These are phyloP conservation scores for Peterozyma xylosa DNA, from an alignment of 805 yeast genomes.

Conservation along the genomic window DNA sequence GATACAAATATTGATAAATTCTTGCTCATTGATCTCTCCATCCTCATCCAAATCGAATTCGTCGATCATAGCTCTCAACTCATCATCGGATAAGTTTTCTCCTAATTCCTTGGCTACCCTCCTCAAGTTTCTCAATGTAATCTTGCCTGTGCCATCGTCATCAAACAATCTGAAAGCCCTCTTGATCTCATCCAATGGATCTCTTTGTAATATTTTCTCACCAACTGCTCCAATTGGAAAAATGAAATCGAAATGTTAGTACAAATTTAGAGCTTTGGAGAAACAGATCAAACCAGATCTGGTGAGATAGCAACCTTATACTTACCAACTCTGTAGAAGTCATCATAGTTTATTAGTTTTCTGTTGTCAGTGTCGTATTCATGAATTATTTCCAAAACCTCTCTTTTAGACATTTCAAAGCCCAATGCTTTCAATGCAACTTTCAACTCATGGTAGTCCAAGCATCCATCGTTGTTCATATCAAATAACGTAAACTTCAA, in stretches of 20 bases:
- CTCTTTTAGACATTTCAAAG: conserved; percentile 71
- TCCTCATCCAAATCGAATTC: conserved; percentile 96
- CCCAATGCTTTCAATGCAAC: conserved; percentile 94
- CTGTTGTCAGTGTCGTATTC: conserved; percentile 77
- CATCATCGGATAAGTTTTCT: conserved; percentile 87
- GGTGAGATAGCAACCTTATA: too few relatives aligned
- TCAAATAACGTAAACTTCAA: conserved; percentile 70
- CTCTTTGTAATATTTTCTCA: conserved; percentile 74
- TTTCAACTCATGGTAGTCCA: conserved; percentile 90
- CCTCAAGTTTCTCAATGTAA: conserved; percentile 72
- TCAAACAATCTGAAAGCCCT: conserved; percentile 88
- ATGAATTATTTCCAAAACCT: conserved; percentile 67
- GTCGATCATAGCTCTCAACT: conserved; percentile 92
- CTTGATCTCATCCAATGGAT: conserved; percentile 86
- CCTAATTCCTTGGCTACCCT: conserved; percentile 90
- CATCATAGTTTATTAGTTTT: conserved; percentile 68
- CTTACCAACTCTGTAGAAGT: conserved; percentile 68
- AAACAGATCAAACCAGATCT: too few relatives aligned
- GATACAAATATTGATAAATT: conserved; percentile 81
- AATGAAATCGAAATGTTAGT: neutral
- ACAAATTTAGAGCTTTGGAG: neutral
- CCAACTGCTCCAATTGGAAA: conserved; percentile 40
- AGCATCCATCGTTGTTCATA: conserved; percentile 81
- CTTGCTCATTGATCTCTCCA: conserved; percentile 89
- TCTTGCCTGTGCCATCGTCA: conserved; percentile 81